Evolutionary conservation across 1,139 yeast species (phyloP).

Genomic region (Yamadazyma conglobata): DNA sequence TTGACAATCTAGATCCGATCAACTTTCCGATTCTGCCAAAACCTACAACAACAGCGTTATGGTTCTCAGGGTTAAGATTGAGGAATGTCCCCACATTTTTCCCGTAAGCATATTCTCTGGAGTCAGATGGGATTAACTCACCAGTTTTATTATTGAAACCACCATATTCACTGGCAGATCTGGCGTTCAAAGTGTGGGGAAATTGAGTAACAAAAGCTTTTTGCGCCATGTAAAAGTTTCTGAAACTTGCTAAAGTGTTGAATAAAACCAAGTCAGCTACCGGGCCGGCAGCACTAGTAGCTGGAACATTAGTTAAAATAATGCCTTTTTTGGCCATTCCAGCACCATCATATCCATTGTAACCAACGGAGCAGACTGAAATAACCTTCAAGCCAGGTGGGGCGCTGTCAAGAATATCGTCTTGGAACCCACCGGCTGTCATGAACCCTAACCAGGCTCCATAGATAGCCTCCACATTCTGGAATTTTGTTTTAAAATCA

Average conservation of each 20-base stretch:
- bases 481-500: slow-evolving; percentile 33
- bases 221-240: slow-evolving; percentile 56
- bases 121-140: slow-evolving; percentile 21
- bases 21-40: slow-evolving; percentile 75
- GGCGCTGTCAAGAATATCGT: slow-evolving; percentile 43
- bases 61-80: slow-evolving; percentile 52
- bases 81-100: slow-evolving; percentile 33
- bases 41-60: slow-evolving; percentile 66
- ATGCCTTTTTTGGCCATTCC: slow-evolving; percentile 43
- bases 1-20: slow-evolving; percentile 54
- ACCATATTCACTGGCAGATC: slow-evolving; percentile 36
- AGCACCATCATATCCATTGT: slow-evolving; percentile 53
- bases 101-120: slow-evolving; percentile 46
- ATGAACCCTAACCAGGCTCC: slow-evolving; percentile 60
- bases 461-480: slow-evolving; percentile 55
- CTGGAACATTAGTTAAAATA: slow-evolving; percentile 62
- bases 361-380: slow-evolving; percentile 70
- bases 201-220: slow-evolving; percentile 28
- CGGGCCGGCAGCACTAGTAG: slow-evolving; percentile 57
- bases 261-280: slow-evolving; percentile 77
- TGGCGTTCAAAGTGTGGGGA: slow-evolving; percentile 37
- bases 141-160: slow-evolving; percentile 36
- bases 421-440: slow-evolving; percentile 47
- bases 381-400: slow-evolving; percentile 56
- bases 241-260: slow-evolving; percentile 57